Evolutionary conservation across 2,329 filamentous ascomycete genomes (phyloP).

Genomic region (Alternaria tenuissima): DNA sequence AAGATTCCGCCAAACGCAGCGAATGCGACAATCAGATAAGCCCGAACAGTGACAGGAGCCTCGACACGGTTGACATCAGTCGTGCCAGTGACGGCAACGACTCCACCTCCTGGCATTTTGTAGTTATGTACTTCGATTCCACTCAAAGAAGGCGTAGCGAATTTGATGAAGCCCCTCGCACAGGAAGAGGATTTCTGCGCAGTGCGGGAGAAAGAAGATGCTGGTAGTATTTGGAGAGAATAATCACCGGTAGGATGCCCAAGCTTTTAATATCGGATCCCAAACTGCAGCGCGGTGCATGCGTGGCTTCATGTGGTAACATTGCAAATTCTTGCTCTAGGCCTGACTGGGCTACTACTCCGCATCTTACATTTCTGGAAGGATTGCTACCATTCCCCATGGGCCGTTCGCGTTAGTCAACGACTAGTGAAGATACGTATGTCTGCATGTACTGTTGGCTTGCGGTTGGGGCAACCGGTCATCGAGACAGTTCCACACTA

Average conservation of each 20-base stretch:
- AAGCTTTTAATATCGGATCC: conserved; percentile 43
- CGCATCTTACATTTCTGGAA: conserved; percentile 46
- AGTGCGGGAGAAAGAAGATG: conserved; percentile 29
- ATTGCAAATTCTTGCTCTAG: conserved; percentile 39
- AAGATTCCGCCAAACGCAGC: conserved; percentile 63
- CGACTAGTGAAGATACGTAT: conserved; percentile 9
- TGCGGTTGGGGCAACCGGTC: conserved; percentile 21
- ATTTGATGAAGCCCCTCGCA: conserved; percentile 24
- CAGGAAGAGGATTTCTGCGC: conserved; percentile 33
- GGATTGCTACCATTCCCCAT: conserved; percentile 30
- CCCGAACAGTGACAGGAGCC: conserved; percentile 58
- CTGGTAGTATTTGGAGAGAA: conserved; percentile 35
- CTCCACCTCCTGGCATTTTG: conserved; percentile 50
- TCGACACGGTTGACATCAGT: conserved; percentile 65
- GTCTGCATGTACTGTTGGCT: conserved; percentile 21
- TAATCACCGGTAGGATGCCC: conserved; percentile 25
- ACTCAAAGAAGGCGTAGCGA: conserved; percentile 14
- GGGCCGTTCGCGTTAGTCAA: conserved; percentile 21
- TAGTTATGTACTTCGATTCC: conserved; percentile 22
- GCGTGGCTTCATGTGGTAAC: conserved; percentile 48
- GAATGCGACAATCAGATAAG: conserved; percentile 58
- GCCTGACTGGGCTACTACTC: conserved; percentile 37
- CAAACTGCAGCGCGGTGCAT: conserved; percentile 38
- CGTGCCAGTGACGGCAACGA: conserved; percentile 47
- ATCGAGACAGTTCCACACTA: conserved; percentile 8